Evolutionary conservation across 257 asterid genomes (phyloP), one percentile per base, ranked within the genome.

Genomic region (Petunia secreta): DNA sequence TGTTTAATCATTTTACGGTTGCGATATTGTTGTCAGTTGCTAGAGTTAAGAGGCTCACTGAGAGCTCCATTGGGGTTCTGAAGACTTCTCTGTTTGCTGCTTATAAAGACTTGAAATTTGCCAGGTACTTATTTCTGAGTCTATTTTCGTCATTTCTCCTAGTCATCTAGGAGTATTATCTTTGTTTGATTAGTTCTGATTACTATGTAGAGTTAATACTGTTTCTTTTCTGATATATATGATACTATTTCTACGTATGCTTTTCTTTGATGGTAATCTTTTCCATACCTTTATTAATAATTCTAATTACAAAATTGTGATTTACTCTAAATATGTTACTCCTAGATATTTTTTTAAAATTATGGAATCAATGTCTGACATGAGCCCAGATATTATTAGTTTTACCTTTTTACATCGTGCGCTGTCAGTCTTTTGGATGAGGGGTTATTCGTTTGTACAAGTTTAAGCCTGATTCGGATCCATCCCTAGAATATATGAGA

Each of bases 1-100:
- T 91, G 36, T 89, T 93, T 83, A 93, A 93, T 87, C 97, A 89
- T 88, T 93, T 93, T 81, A 86, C 93, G 0, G 92, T 92, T 67
- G 87, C 94, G 11, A 86, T 93, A 82, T 81, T 93, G 90, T 76
- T 93, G 86, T 92, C 97, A 4, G 85, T 93, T 82, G 95, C 96
- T 63, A 90, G 97, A 86, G 91, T 92, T 59, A 87, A 92, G 89
- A 90, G 98, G 86, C 89, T 91, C 80, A 80, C 85, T 14, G 96
- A 91, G 88, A 91, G 83, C 81, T 87, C 96, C 0, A 88, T 91
- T 62, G 95, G 91, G 50, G 92, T 92, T 66, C 79, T 93, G 83
- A 93, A 88, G 86, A 74, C 85, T 53, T 92, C 96, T 15, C 60
- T 92, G 80, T 63, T 89, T 79, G 84, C 88, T 84, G 95, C 96